Percentiles rank a stretch among this genome's conserved stretches.
phyloP scores from a whole-genome alignment of 805 yeast genomes.

The Scheffersomyces ergatensis region DNA sequence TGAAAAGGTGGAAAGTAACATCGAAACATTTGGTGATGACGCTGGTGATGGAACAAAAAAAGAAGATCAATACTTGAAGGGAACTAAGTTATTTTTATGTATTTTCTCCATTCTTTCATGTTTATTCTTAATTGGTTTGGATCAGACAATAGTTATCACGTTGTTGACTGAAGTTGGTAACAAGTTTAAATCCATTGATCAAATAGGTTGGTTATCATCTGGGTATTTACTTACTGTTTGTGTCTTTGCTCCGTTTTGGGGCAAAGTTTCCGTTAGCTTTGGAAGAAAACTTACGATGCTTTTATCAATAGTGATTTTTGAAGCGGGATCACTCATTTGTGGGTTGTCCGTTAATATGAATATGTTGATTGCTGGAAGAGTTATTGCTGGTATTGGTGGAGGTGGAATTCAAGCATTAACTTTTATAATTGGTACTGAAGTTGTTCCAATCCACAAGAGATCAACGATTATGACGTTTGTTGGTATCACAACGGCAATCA shows the following conservation, averaged over 20 bases:
- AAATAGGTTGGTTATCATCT: conserved; percentile 33
- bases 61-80: conserved; percentile 32
- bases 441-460: conserved; percentile 30
- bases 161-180: conserved; percentile 29
- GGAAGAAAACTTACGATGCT: conserved; percentile 28
- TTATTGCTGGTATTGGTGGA: conserved; percentile 36
- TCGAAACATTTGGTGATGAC: conserved; percentile 21
- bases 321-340: conserved; percentile 26
- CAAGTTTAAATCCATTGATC: conserved; percentile 27
- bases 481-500: conserved; percentile 43
- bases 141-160: conserved; percentile 34
- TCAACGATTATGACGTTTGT: conserved; percentile 32
- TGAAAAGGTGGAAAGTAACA: too few relatives aligned
- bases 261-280: conserved; percentile 29
- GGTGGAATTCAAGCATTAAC: conserved; percentile 30
- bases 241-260: conserved; percentile 30
- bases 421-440: conserved; percentile 29
- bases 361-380: conserved; percentile 36
- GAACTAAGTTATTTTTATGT: conserved; percentile 19
- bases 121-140: conserved; percentile 32
- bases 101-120: conserved; percentile 22
- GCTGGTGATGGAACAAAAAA: conserved; percentile 39
- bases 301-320: conserved; percentile 8
- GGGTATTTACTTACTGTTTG: conserved; percentile 31
- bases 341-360: conserved; percentile 32